Conservation (phyloP, 208 protist genomes). For the Trypanosoma congolense region DNA sequence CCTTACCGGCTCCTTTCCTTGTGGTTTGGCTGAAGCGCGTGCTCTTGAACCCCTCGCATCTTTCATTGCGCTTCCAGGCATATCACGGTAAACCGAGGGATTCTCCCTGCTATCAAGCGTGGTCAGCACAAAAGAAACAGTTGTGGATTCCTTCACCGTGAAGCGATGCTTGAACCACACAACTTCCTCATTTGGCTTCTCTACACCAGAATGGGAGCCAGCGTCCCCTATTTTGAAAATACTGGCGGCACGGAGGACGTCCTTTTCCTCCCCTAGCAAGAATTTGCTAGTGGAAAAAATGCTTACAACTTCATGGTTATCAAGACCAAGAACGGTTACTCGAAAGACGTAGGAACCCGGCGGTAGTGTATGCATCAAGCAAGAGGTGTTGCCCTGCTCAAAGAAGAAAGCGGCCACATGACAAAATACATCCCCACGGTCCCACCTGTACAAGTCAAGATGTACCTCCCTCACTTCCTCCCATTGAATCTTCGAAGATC, state of each 20-base stretch:
- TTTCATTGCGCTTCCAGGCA: slow-evolving; percentile 17
- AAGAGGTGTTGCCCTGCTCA: slow-evolving; percentile 34
- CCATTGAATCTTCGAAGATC: too few species aligned
- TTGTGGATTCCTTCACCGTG: slow-evolving; percentile 44
- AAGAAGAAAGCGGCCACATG: slow-evolving; percentile 32
- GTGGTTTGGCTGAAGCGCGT: slow-evolving; percentile 12
- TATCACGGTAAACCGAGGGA: slow-evolving; percentile 35
- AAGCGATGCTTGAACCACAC: slow-evolving; percentile 83
- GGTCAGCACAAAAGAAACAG: slow-evolving; percentile 52
- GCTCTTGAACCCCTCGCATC: slow-evolving; percentile 14
- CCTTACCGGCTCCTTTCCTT: slow-evolving; percentile 12
- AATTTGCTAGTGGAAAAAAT: slow-evolving; percentile 43
- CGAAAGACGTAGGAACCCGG: slow-evolving; percentile 60
- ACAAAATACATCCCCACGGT: slow-evolving; percentile 59
- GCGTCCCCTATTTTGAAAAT: slow-evolving; percentile 57
- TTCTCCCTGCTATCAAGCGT: slow-evolving; percentile 51
- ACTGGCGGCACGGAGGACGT: slow-evolving; percentile 26
- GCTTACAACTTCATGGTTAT: slow-evolving; percentile 30
- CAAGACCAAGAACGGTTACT: slow-evolving; percentile 45
- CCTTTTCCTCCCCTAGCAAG: slow-evolving; percentile 33
- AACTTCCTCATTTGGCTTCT: slow-evolving; percentile 32
- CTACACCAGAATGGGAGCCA: slow-evolving; percentile 39
- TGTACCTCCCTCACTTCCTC: slow-evolving; percentile 25
- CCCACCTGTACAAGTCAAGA: slow-evolving; percentile 59
- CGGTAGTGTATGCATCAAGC: slow-evolving; percentile 29